Percentiles rank a stretch among this genome's conserved stretches.
These are phyloP conservation scores for Ophiostoma tasmaniense DNA, from an alignment of 2,329 filamentous ascomycete genomes.

Conservation along the genomic window DNA sequence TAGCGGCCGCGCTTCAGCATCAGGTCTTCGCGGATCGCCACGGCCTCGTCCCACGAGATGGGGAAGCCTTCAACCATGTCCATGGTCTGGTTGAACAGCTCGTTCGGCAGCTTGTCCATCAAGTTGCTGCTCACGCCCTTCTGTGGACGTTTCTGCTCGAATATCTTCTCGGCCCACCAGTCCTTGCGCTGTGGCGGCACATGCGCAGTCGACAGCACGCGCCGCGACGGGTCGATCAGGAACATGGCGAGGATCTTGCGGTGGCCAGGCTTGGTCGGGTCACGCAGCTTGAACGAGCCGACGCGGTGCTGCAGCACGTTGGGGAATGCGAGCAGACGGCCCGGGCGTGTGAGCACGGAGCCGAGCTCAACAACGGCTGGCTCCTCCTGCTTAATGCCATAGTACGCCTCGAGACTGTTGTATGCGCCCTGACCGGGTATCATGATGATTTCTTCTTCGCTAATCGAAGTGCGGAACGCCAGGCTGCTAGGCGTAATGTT, in stretches of 20 bases:
- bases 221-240: conserved; percentile 47
- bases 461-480: conserved; percentile 31
- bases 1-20: conserved; percentile 21
- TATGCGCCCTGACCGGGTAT: conserved; percentile 14
- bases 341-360: conserved; percentile 32
- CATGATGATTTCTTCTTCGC: conserved; percentile 15
- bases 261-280: conserved; percentile 44
- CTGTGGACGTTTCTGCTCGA: too few relatives aligned
- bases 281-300: conserved; percentile 39
- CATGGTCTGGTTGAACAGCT: conserved; percentile 25
- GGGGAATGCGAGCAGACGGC: conserved; percentile 38
- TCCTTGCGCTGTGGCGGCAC: conserved; percentile 33
- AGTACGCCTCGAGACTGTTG: conserved; percentile 19
- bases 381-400: conserved; percentile 22
- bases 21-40: conserved; percentile 19
- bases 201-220: conserved; percentile 38
- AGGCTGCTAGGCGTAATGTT: conserved; percentile 41
- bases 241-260: conserved; percentile 49
- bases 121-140: background rate
- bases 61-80: conserved; percentile 22
- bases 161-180: conserved; percentile 28
- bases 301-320: conserved; percentile 42
- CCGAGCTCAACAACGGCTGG: conserved; percentile 34
- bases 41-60: conserved; percentile 24
- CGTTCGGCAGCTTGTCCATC: conserved; percentile 18